Evolutionary conservation across 2,329 filamentous ascomycete genomes (phyloP).

Genomic region (Nothophoma quercina): DNA sequence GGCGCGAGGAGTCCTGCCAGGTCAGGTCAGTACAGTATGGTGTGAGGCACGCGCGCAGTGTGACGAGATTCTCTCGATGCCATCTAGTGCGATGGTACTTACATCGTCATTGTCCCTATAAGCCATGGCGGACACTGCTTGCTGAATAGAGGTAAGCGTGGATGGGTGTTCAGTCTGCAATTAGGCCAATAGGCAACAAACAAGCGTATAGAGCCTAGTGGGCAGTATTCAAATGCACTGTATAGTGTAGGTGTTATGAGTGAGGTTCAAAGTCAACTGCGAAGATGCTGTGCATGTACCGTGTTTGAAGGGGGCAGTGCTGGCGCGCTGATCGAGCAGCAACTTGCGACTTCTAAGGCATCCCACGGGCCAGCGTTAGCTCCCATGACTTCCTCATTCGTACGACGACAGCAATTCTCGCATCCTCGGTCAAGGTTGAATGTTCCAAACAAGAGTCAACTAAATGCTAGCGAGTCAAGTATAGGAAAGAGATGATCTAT

Average conservation of each 20-base stretch:
- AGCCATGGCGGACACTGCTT: slow-evolving; percentile 4
- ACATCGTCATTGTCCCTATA: slow-evolving; percentile 18
- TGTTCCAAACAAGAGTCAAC: too few species aligned
- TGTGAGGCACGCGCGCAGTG: not conserved
- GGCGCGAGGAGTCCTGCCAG: slow-evolving; percentile 58
- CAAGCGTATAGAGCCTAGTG: not conserved
- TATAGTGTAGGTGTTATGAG: not conserved
- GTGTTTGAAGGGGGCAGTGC: slow-evolving; percentile 8
- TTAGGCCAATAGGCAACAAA: slow-evolving; percentile 1
- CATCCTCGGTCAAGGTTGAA: too few species aligned
- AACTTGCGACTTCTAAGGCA: slow-evolving; percentile 2
- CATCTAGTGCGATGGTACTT: not conserved
- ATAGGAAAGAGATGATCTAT: too few species aligned
- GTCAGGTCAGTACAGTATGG: not conserved
- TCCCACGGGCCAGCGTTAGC: slow-evolving; percentile 6
- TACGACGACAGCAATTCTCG: not conserved
- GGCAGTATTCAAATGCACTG: not conserved
- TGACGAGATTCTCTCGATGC: not conserved
- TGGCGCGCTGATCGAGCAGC: not conserved
- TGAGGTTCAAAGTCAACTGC: not conserved
- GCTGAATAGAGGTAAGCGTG: not conserved
- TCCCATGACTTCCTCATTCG: not conserved
- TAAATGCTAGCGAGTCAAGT: too few species aligned
- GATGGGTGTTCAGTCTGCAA: slow-evolving; percentile 10
- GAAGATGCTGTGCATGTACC: not conserved